phyloP scores from a whole-genome alignment of 2,329 filamentous ascomycete genomes.

The Coniochaeta ligniaria region DNA sequence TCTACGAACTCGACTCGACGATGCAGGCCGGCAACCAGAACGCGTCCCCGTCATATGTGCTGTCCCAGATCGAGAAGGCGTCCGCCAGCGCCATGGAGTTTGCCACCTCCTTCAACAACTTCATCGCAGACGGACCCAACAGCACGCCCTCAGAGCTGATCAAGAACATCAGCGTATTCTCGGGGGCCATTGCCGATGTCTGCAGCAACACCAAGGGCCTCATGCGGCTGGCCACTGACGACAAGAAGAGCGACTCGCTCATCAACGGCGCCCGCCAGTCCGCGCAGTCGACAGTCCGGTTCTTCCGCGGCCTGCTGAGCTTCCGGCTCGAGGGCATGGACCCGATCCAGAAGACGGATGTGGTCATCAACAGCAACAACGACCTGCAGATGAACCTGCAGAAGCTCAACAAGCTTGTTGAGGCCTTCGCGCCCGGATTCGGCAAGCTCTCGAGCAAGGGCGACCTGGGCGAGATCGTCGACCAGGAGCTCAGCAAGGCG shows the following conservation, averaged over 20 bases:
- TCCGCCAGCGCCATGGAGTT: slow-evolving; percentile 94
- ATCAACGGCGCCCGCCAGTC: slow-evolving; percentile 77
- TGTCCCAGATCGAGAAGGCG: slow-evolving; percentile 96
- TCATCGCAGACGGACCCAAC: slow-evolving; percentile 92
- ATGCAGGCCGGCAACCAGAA: slow-evolving; percentile 99
- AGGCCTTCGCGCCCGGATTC: slow-evolving; percentile 83
- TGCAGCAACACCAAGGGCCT: slow-evolving; percentile 96
- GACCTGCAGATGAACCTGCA: slow-evolving; percentile 94
- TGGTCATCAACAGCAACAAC: slow-evolving; percentile 95
- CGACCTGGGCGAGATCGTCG: slow-evolving; percentile 88
- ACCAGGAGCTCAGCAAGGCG: slow-evolving; percentile 84
- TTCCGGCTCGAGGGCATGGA: slow-evolving; percentile 90
- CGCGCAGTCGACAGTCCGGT: slow-evolving; percentile 80
- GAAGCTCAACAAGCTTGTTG: slow-evolving; percentile 86
- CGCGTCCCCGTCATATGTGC: slow-evolving; percentile 85
- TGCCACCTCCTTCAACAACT: slow-evolving; percentile 96
- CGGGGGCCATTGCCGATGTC: slow-evolving; percentile 86
- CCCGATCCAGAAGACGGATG: slow-evolving; percentile 86
- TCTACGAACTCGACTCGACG: slow-evolving; percentile 94
- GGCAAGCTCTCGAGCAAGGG: slow-evolving; percentile 73
- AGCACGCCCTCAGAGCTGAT: slow-evolving; percentile 87
- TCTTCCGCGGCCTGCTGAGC: slow-evolving; percentile 90
- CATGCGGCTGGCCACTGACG: slow-evolving; percentile 84
- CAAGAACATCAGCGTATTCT: slow-evolving; percentile 83
- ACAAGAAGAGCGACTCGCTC: slow-evolving; percentile 86